Percentiles rank a stretch among this genome's conserved stretches.
Evolutionary conservation across 1,284 basidiomycete genomes (phyloP).

Genomic region (Cutaneotrichosporon arboriforme): DNA sequence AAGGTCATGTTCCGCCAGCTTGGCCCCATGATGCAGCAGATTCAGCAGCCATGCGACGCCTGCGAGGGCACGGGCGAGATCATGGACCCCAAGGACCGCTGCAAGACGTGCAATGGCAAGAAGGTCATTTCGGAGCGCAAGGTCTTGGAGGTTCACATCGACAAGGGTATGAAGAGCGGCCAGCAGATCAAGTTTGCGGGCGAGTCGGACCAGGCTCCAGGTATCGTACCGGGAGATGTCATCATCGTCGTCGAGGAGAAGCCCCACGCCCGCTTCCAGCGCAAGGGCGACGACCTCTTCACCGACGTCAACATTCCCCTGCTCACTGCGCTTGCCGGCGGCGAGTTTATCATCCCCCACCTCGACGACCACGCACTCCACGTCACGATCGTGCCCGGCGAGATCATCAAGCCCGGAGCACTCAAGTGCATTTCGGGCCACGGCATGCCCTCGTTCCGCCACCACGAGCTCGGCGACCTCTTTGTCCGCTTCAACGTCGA

Average conservation of each 20-base stretch:
- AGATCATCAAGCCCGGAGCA: constrained; percentile 88
- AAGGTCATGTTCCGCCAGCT: constrained; percentile 82
- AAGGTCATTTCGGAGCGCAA: constrained; percentile 94
- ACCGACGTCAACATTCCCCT: constrained; percentile 86
- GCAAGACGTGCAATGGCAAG: constrained; percentile 90
- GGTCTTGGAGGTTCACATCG: constrained; percentile 96
- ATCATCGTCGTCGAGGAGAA: constrained; percentile 97
- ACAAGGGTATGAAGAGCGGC: constrained; percentile 98
- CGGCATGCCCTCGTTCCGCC: constrained; percentile 97
- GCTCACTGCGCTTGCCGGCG: constrained; percentile 88
- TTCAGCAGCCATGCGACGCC: constrained; percentile 90
- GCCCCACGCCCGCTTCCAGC: constrained; percentile 82
- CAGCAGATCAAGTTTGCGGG: constrained; percentile 93
- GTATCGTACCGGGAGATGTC: constrained; percentile 87
- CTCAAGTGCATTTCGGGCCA: constrained; percentile 88
- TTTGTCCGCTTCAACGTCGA: constrained; percentile 80
- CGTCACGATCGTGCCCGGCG: constrained; percentile 80
- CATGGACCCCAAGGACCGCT: constrained; percentile 90
- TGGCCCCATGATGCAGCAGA: constrained; percentile 99
- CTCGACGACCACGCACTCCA: constrained; percentile 86
- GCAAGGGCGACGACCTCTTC: constrained; percentile 88
- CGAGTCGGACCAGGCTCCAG: constrained; percentile 94
- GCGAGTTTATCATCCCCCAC: constrained; percentile 84
- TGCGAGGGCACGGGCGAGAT: constrained; percentile 88
- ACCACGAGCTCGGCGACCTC: constrained; percentile 94